Percentiles rank a stretch among this genome's conserved stretches.
Evolutionary conservation across 1,284 basidiomycete species (phyloP).

Genomic region (Tausonia pullulans): DNA sequence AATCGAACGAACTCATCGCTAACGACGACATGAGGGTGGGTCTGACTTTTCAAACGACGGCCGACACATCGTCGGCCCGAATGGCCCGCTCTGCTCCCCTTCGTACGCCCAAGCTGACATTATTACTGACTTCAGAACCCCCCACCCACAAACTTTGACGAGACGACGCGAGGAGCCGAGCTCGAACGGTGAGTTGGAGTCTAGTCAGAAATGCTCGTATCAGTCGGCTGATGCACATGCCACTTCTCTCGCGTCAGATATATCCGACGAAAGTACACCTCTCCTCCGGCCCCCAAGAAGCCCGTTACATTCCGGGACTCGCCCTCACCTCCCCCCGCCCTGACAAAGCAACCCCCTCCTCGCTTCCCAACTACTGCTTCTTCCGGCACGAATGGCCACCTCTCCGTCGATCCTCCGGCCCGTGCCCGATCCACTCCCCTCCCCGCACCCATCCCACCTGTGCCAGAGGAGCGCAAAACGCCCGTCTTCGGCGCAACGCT

Average conservation of each 20-base stretch:
- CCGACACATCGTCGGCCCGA: background rate
- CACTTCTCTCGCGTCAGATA: background rate
- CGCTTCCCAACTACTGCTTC: background rate
- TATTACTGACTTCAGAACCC: conserved; percentile 43
- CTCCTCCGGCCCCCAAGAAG: background rate
- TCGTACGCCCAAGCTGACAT: background rate
- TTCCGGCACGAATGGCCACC: background rate
- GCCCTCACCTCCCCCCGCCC: background rate
- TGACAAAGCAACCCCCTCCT: background rate
- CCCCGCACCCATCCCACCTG: background rate
- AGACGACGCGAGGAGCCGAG: conserved; percentile 67
- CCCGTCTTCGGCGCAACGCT: conserved; percentile 11
- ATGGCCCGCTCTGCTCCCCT: conserved; percentile 17
- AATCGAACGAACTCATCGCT: conserved; percentile 2
- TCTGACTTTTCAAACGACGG: background rate
- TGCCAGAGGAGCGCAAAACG: background rate
- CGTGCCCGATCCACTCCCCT: conserved; percentile 1
- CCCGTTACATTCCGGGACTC: background rate
- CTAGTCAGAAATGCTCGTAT: background rate
- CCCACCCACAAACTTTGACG: conserved; percentile 64
- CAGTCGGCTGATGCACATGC: background rate
- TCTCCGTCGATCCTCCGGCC: background rate
- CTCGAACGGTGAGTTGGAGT: conserved; percentile 54
- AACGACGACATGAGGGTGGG: conserved; percentile 4
- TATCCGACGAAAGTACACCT: conserved; percentile 14